Base-by-base conservation (phyloP, 257 asterid species). In the Nicotiana attenuata region DNA sequence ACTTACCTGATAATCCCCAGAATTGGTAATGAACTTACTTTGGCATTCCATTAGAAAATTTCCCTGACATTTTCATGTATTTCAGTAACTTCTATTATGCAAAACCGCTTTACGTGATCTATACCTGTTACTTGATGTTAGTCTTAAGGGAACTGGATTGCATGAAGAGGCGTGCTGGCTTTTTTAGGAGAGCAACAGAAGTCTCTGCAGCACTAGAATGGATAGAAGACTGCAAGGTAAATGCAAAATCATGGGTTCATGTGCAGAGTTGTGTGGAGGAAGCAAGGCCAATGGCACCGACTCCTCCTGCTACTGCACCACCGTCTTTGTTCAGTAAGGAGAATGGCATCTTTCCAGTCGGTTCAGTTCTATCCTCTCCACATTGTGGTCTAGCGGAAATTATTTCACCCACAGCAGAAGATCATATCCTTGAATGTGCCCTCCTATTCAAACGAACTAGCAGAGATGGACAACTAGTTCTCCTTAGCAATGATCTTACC, bases 71-170 rank as follows among this genome's bases (percentile, higher is more conserved):
- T 10, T 29, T 71, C 78, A 45, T 2, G 31, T 45, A 20, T 41
- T 45, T 45, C 78, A 20, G 2, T 71, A 69, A 14, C 2, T 45
- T 31, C 9, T 66, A 31, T 38, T 59, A 29, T 4, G 59, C 31
- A 66, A 68, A 28, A 67, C 31, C 26, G 0, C 16, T 33, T 6
- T 75, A 45, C 6, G 68, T 76, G 66, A 63, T 41, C 19, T 52
- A 68, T 60, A 64, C n/a, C 52, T 84, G 22, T 45, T 47, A 55
- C 86, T 55, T 81, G 6, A 69, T 86, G 65, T 81, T 88, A 95
- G 99, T 92, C 76, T 75, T 93, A 52, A 92, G 97, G 86, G 99
- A 95, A 83, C 90, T 95, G 35, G 94, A 92, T 81, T 89, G 93
- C 97, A 87, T 91, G 95, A 83, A 89, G 65, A 91, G 85, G 61